Percentiles rank a stretch among this genome's conserved stretches.
Conservation (phyloP, 129 eudicot genomes). For the Glebionis coronaria region DNA sequence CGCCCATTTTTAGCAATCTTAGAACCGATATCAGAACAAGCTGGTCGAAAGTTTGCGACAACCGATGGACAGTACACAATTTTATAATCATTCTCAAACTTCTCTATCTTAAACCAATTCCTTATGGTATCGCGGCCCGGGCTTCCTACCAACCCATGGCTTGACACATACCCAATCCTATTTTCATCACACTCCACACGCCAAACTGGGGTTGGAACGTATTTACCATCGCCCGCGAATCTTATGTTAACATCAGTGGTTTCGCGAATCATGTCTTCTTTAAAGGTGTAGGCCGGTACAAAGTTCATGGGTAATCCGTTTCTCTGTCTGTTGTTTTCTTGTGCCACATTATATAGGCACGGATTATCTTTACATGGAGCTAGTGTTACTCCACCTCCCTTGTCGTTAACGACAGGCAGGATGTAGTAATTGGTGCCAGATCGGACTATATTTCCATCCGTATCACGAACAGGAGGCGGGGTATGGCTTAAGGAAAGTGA, state of each 20-base stretch:
- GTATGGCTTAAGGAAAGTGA: too few relatives aligned
- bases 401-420: too few relatives aligned
- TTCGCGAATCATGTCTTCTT: constrained; percentile 26
- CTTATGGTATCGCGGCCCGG: constrained; percentile 45
- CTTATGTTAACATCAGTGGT: constrained; percentile 44
- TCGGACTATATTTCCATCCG: too few relatives aligned
- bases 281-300: constrained; percentile 32
- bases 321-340: constrained; percentile 26
- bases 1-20: constrained; percentile 18
- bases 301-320: constrained; percentile 34
- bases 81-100: constrained; percentile 36
- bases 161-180: constrained; percentile 20
- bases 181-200: constrained; percentile 22
- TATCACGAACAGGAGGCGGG: too few relatives aligned
- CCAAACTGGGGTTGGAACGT: constrained; percentile 29
- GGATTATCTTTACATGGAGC: background rate
- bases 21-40: constrained; percentile 27
- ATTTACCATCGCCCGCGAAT: constrained; percentile 12
- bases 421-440: too few relatives aligned
- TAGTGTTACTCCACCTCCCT: too few relatives aligned
- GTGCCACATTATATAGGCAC: constrained; percentile 44
- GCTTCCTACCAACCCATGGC: constrained; percentile 40
- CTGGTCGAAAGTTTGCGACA: constrained; percentile 22
- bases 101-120: constrained; percentile 62
- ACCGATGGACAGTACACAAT: constrained; percentile 25